These are phyloP conservation scores for Syzygium malaccense DNA, from an alignment of 441 rosid species.

Conservation along the genomic window DNA sequence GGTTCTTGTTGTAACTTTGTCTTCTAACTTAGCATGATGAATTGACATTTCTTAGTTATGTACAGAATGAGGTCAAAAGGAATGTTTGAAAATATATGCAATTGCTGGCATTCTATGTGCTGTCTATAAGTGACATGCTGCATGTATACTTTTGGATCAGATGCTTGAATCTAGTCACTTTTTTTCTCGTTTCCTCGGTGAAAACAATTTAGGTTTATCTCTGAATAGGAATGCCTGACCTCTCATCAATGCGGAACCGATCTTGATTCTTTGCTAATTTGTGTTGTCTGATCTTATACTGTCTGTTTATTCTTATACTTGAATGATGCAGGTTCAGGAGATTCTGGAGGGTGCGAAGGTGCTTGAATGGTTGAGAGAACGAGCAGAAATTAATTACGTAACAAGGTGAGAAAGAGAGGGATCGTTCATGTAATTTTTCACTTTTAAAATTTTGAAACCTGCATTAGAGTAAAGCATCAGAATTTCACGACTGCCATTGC, in stretches of 20 bases:
- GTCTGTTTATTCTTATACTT: not conserved
- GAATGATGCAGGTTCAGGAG: slow-evolving; percentile 65
- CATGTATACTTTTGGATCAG: not conserved
- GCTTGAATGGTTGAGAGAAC: slow-evolving; percentile 89
- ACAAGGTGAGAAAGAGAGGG: slow-evolving; percentile 32
- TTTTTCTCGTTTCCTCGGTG: not conserved
- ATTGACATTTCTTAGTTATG: not conserved
- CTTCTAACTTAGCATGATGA: not conserved
- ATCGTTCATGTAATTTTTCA: not conserved
- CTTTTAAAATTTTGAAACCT: not conserved
- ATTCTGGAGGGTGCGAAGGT: slow-evolving; percentile 91
- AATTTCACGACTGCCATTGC: not conserved
- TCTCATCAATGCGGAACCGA: not conserved
- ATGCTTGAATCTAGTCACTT: not conserved
- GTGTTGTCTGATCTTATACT: not conserved
- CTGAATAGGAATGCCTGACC: not conserved
- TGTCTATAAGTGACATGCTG: not conserved
- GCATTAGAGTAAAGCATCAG: not conserved
- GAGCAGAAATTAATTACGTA: slow-evolving; percentile 56
- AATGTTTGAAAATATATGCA: not conserved
- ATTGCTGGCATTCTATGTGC: not conserved
- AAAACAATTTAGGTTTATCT: not conserved
- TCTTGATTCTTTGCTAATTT: not conserved
- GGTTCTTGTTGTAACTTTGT: not conserved
- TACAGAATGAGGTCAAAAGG: not conserved